These are phyloP conservation scores for Erigeron canadensis DNA, from an alignment of 129 eudicot species.

Conservation along the genomic window DNA sequence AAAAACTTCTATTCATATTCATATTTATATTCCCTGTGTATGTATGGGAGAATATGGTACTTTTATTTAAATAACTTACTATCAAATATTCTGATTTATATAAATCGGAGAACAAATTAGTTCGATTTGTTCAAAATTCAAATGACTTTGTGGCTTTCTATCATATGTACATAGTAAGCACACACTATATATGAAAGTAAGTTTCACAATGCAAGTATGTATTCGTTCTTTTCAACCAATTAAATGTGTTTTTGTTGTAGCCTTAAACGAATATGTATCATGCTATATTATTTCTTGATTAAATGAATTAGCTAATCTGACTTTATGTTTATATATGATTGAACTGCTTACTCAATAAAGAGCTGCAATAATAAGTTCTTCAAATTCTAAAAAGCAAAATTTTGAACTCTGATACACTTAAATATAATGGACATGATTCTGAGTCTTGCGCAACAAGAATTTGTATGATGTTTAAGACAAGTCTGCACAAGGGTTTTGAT, in stretches of 20 bases:
- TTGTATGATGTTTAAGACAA: no score
- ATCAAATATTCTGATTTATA: slow-evolving; percentile 8
- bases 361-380: not conserved
- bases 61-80: not conserved
- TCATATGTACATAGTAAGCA: slow-evolving; percentile 1
- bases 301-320: not conserved
- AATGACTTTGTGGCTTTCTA: slow-evolving; percentile 11
- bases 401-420: no score
- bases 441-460: no score
- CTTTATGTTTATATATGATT: not conserved
- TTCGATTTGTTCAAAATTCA: not conserved
- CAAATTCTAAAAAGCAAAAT: no score
- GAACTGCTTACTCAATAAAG: not conserved
- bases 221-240: not conserved
- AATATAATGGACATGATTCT: no score
- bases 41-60: not conserved
- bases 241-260: not conserved
- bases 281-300: not conserved
- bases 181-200: not conserved
- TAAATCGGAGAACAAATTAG: not conserved
- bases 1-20: not conserved
- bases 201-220: not conserved
- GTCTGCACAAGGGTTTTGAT: no score
- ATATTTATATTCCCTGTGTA: not conserved
- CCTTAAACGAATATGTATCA: not conserved